Base-by-base conservation (phyloP, 192 early-diverging fungal genomes). In the Coemansia sp. region DNA sequence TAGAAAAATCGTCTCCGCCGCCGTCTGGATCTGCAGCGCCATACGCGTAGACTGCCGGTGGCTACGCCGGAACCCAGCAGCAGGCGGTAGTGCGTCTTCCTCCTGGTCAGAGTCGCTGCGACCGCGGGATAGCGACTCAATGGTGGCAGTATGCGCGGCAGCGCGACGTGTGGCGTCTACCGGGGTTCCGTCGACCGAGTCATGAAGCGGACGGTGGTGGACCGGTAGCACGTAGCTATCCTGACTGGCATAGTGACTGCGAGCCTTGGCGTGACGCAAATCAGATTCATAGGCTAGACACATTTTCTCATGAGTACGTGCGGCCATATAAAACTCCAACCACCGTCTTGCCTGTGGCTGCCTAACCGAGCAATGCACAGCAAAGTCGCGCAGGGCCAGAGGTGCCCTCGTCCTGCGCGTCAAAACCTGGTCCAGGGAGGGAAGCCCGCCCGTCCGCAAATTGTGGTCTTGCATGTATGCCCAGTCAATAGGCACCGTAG, bases 321-420 rank as follows among this genome's bases (percentile, higher is more conserved):
- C 82, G 0, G 82, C 82, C 76, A 84, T 79, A 40, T 79, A 84
- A n/a, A 84, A 79, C 73, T 84, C 82, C 6, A 84, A 70, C 82
- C 82, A 84, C 19, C 82, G 61, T 12, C 77, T 69, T n/a, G 82
- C 76, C 65, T 84, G 81, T 45, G 81, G 81, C 72, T 83, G 81
- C 15, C 81, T 54, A 42, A 83, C 81, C 42, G 81, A 78, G 54
- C 81, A 83, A 40, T 83, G 81, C 63, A 78, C 76, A 8, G 76
- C 76, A 72, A 83, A 83, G 66, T 83, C 81, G 27, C 77, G 77
- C 57, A 84, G 64, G 24, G 82, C 76, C 47, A 84, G 42, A 2
- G 82, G 82, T 4, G 82, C 76, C 8, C 74, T 65, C 24, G 82
- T 84, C 22, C 74, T 53, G 6, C 77, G 65, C 9, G 82, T 79